Percentiles rank a stretch among this genome's conserved stretches.
These are phyloP conservation scores for Ormosia semicastrata DNA, from an alignment of 306 rosid genomes.

Conservation along the genomic window DNA sequence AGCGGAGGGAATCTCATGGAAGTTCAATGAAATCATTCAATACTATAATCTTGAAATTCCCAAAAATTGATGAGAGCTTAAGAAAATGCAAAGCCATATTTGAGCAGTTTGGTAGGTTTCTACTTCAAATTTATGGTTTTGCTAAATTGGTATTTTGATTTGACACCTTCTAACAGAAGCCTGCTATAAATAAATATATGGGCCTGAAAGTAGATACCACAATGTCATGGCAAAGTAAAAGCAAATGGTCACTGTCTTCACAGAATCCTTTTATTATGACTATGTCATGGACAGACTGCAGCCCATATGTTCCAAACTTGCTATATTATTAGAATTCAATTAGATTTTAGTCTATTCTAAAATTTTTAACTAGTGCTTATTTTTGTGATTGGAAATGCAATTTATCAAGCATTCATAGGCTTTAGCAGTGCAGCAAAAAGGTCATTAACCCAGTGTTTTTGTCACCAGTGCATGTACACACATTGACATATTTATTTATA, in stretches of 20 bases:
- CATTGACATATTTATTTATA: not conserved
- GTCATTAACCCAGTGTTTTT: not conserved
- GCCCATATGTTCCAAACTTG: not conserved
- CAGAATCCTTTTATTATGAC: not conserved
- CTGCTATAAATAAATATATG: not conserved
- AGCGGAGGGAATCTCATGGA: conserved; percentile 64
- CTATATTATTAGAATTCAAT: not conserved
- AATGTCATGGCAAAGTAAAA: conserved; percentile 14
- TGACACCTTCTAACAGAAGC: conserved; percentile 8
- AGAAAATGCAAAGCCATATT: conserved; percentile 79
- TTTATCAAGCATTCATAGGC: not conserved
- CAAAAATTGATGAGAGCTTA: conserved; percentile 85
- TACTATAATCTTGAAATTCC: conserved; percentile 82
- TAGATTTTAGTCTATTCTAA: not conserved
- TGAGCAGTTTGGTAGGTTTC: conserved; percentile 74
- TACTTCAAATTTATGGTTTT: conserved; percentile 17
- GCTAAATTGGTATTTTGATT: conserved; percentile 1
- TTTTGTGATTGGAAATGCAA: conserved; percentile 1
- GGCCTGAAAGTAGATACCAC: not conserved
- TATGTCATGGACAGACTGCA: not conserved
- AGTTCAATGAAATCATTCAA: conserved; percentile 72
- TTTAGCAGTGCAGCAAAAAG: conserved; percentile 5
- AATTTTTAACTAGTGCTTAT: not conserved
- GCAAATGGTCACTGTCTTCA: not conserved
- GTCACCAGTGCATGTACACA: not conserved